Conservation (phyloP, 2,329 filamentous ascomycete species). For the Neopestalotiopsis sp. region DNA sequence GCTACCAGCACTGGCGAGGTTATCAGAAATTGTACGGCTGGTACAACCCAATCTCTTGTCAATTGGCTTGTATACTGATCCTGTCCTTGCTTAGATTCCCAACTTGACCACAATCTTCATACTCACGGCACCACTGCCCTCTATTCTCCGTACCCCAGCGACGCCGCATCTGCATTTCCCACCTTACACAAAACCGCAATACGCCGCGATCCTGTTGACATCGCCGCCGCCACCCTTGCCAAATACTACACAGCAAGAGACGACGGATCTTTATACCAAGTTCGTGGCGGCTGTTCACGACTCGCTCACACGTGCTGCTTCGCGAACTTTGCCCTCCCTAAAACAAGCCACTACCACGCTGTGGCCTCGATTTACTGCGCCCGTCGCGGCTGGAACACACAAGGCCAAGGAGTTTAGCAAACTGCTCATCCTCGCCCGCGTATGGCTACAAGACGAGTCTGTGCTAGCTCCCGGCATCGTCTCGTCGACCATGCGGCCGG, state of each 20-base stretch:
- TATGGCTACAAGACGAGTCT: slow-evolving; percentile 75
- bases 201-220: slow-evolving; percentile 74
- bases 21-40: slow-evolving; percentile 76
- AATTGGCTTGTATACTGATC: slow-evolving; percentile 17
- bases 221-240: slow-evolving; percentile 50
- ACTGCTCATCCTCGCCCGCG: slow-evolving; percentile 73
- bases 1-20: slow-evolving; percentile 77
- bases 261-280: slow-evolving; percentile 75
- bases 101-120: slow-evolving; percentile 73
- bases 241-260: slow-evolving; percentile 60
- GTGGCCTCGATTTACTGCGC: slow-evolving; percentile 85
- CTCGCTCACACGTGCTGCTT: slow-evolving; percentile 79
- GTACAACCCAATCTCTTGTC: neutral
- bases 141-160: slow-evolving; percentile 64
- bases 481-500: slow-evolving; percentile 25
- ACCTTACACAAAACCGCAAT: slow-evolving; percentile 81
- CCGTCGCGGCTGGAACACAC: slow-evolving; percentile 76
- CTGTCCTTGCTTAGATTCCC: slow-evolving; percentile 66
- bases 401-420: slow-evolving; percentile 83
- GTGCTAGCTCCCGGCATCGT: slow-evolving; percentile 71
- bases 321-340: slow-evolving; percentile 79
- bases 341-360: slow-evolving; percentile 72
- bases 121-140: slow-evolving; percentile 53
- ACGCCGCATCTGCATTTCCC: slow-evolving; percentile 83
- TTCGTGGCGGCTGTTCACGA: slow-evolving; percentile 90